Base-by-base conservation (phyloP, 257 asterid genomes). In the Lycium barbarum region DNA sequence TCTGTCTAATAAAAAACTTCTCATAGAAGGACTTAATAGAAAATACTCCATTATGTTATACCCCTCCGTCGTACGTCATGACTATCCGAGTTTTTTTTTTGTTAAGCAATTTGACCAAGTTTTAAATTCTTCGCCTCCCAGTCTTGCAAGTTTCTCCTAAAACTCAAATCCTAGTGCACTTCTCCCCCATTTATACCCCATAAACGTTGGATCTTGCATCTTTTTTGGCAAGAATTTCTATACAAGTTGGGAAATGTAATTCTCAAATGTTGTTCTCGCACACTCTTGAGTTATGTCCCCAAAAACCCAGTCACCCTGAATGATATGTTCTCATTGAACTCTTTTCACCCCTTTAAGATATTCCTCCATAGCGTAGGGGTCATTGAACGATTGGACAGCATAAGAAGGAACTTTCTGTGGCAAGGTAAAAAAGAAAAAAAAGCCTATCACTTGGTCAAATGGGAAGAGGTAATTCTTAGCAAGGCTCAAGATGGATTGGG, bases 91-190 rank as follows among this genome's bases (percentile, higher is more conserved):
- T 18, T 17, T 18, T 22, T 22, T 10, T 9, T 1, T 62, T 65
- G 11, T 12, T 45, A 66, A 66, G 5, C n/a, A 33, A 66, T 66
- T 66, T 2, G 5, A 12, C n/a, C 45, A 66, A 66, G 38, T 66
- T 66, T 0, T 66, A 45, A 66, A 0, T 12, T 66, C 45, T 66
- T 66, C 17, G 12, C 12, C 43, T 45, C 20, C n/a, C n/a, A 33
- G n/a, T 26, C 45, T 66, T 66, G 45, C 43, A 22, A 26, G 3
- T 66, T 33, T 6, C 18, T 66, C 72, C 72, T 33, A 66, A 67
- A 67, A 67, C 74, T 35, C 22, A 67, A 65, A 35, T 12, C n/a
- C 22, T 47, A 67, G 14, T 67, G 49, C 74, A 67, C 74, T 67
- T 40, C 2, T 67, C 74, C 2, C 74, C 47, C 47, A 66, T 66